Evolutionary conservation across 352 stramenopile genomes (phyloP).

Genomic region (Pythium chondricola): DNA sequence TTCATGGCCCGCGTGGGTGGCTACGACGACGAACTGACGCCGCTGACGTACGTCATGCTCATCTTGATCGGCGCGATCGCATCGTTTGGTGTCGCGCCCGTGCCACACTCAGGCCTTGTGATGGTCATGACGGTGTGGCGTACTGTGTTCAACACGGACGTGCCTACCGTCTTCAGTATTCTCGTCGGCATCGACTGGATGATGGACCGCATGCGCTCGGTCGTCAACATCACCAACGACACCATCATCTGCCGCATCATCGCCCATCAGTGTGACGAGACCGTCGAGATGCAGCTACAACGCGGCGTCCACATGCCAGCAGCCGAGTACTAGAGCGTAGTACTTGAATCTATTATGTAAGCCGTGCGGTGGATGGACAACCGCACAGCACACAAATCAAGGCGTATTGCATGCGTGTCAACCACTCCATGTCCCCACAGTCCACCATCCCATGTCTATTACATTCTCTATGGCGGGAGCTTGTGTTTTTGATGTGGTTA

Average conservation of each 20-base stretch:
- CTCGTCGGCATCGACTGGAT: constrained; percentile 70
- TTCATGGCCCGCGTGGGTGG: constrained; percentile 67
- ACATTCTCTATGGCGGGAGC: too few species aligned
- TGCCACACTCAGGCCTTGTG: constrained; percentile 65
- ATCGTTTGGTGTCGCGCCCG: constrained; percentile 62
- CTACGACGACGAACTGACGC: constrained; percentile 43
- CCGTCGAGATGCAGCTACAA: constrained; percentile 17
- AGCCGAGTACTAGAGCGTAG: too few species aligned
- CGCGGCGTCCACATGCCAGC: too few species aligned
- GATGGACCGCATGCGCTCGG: constrained; percentile 58
- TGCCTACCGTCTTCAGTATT: constrained; percentile 58
- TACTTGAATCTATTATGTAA: too few species aligned
- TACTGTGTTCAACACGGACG: constrained; percentile 50
- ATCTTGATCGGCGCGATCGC: constrained; percentile 56
- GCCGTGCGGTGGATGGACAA: too few species aligned
- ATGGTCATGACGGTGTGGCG: constrained; percentile 78
- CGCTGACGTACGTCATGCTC: constrained; percentile 55
- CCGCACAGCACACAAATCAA: too few species aligned
- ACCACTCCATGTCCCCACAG: too few species aligned
- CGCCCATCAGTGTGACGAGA: constrained; percentile 63
- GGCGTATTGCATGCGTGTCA: too few species aligned
- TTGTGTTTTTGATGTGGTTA: too few species aligned
- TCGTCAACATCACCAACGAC: constrained; percentile 83
- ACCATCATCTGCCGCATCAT: constrained; percentile 76
- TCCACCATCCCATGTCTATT: too few species aligned